Percentiles rank a stretch among this genome's conserved stretches.
Evolutionary conservation across 2,329 filamentous ascomycete genomes (phyloP).

Genomic region (Aquanectria penicillioides): DNA sequence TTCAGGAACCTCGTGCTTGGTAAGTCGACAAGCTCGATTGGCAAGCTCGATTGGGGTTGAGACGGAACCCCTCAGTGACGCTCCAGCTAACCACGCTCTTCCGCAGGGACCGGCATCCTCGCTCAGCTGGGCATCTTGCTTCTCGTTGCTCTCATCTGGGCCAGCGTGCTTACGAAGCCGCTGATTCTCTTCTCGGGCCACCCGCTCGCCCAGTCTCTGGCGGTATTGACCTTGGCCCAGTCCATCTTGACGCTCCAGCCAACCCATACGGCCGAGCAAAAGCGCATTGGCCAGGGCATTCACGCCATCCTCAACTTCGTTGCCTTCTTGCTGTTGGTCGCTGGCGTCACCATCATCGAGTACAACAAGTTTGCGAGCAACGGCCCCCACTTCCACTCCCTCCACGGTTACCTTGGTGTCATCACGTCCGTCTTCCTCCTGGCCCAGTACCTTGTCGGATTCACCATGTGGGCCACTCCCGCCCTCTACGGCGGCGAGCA

Average conservation of each 20-base stretch:
- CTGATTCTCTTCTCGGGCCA: constrained; percentile 89
- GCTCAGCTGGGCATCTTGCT: constrained; percentile 83
- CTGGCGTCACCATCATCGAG: constrained; percentile 78
- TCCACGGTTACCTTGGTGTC: constrained; percentile 86
- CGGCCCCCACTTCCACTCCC: constrained; percentile 79
- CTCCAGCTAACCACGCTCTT: constrained; percentile 6
- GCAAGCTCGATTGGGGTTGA: too few relatives aligned
- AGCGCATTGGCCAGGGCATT: constrained; percentile 65
- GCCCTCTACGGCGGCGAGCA: constrained; percentile 80
- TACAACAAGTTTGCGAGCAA: constrained; percentile 81
- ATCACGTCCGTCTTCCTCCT: constrained; percentile 75
- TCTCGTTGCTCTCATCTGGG: constrained; percentile 81
- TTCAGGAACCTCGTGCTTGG: constrained; percentile 79
- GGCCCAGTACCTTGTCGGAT: constrained; percentile 80
- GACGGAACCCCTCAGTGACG: constrained; percentile 1
- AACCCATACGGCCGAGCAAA: constrained; percentile 80
- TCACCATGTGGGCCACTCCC: constrained; percentile 84
- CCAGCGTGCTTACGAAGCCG: constrained; percentile 73
- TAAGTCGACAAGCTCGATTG: constrained; percentile 50
- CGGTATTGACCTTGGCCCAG: constrained; percentile 79
- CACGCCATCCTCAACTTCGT: constrained; percentile 79
- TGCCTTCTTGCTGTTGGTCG: constrained; percentile 68
- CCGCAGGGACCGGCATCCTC: constrained; percentile 79
- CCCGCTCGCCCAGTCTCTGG: constrained; percentile 76
- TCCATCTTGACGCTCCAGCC: constrained; percentile 88